phyloP scores from a whole-genome alignment of 2,329 filamentous ascomycete genomes.

The Cryphonectria naterciae region DNA sequence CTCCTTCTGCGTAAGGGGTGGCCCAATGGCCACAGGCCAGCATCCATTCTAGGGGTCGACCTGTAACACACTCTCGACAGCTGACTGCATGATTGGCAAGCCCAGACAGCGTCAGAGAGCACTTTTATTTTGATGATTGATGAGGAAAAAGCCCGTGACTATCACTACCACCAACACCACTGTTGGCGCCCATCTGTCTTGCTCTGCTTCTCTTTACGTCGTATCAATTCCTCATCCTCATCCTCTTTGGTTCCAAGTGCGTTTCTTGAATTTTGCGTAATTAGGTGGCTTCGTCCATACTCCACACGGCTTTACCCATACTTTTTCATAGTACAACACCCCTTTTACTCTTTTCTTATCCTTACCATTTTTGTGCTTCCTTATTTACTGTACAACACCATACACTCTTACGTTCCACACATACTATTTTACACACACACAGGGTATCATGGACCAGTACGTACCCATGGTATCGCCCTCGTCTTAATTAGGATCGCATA shows the following conservation, averaged over 20 bases:
- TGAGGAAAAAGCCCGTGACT: not conserved
- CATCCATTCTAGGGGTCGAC: not conserved
- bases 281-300: not conserved
- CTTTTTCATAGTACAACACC: no score
- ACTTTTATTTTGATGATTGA: not conserved
- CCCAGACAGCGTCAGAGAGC: conserved; percentile 1
- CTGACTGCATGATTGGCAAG: not conserved
- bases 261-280: not conserved
- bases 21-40: not conserved
- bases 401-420: not conserved
- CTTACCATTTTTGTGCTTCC: not conserved
- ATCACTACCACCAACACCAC: not conserved
- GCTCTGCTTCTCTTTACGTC: not conserved
- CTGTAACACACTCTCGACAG: conserved; percentile 8
- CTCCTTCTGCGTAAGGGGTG: not conserved
- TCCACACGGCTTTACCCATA: not conserved
- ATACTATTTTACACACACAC: not conserved
- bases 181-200: not conserved
- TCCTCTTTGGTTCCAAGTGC: not conserved
- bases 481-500: not conserved
- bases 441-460: not conserved
- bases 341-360: not conserved
- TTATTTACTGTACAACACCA: not conserved
- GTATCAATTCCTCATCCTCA: not conserved
- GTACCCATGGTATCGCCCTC: not conserved